Conservation (phyloP, 305 asterid genomes). For the Salvia sclarea region DNA sequence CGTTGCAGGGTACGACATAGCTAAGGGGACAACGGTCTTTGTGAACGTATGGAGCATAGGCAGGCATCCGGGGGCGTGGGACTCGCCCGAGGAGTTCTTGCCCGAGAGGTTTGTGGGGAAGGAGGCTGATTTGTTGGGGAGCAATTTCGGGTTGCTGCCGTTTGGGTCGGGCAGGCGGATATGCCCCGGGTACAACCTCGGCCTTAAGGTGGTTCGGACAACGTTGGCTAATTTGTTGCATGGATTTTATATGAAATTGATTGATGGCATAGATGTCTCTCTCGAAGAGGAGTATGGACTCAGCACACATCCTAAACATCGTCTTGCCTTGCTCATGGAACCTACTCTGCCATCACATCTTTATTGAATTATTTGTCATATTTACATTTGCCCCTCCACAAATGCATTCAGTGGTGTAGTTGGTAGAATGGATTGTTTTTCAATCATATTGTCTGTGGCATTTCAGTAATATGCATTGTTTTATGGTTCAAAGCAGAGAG, state of each 20-base stretch:
- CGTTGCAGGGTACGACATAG: conserved; percentile 44
- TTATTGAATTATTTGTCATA: not conserved
- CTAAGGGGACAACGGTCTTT: conserved; percentile 42
- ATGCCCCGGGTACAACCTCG: conserved; percentile 45
- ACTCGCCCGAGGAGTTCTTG: conserved; percentile 35
- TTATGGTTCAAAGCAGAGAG: too few species aligned
- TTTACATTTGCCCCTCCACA: too few species aligned
- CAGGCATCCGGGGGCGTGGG: conserved; percentile 43
- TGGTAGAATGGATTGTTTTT: not conserved
- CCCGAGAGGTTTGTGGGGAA: conserved; percentile 46
- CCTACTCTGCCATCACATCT: conserved; percentile 29
- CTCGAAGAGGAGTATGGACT: conserved; percentile 42
- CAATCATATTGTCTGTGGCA: too few species aligned
- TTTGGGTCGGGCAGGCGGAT: conserved; percentile 48
- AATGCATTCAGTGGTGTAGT: not conserved
- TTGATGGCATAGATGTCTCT: conserved; percentile 32
- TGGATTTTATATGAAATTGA: conserved; percentile 39
- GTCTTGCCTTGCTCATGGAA: conserved; percentile 37
- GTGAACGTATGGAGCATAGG: conserved; percentile 57
- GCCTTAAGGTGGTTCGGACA: conserved; percentile 41
- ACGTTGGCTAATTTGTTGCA: conserved; percentile 46
- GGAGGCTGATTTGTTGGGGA: conserved; percentile 35
- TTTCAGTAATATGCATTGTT: too few species aligned
- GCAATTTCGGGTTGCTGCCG: conserved; percentile 39
- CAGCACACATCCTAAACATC: conserved; percentile 38